phyloP scores from a whole-genome alignment of 352 stramenopile genomes.

The Aphanomyces astaci region DNA sequence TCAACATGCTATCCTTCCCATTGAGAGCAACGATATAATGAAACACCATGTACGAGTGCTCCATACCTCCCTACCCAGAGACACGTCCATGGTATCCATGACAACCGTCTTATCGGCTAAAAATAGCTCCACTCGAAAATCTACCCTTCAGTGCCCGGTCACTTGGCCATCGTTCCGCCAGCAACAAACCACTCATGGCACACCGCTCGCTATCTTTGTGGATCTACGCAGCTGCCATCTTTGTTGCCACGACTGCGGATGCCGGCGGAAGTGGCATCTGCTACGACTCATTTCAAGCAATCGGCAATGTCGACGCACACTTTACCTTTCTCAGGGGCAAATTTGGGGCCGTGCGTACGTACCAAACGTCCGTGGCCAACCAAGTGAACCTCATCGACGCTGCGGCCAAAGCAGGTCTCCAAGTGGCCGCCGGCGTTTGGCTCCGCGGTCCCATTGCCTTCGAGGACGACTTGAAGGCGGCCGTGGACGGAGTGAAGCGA shows the following conservation, averaged over 20 bases:
- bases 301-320: conserved; percentile 3
- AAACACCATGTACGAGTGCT: no score
- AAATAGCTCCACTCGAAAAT: no score
- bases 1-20: no score
- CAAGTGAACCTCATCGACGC: conserved; percentile 41
- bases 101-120: no score
- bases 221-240: background rate
- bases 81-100: no score
- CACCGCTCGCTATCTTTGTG: background rate
- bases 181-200: background rate
- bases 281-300: conserved; percentile 19
- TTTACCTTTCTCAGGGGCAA: conserved; percentile 3
- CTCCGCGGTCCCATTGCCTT: conserved; percentile 24
- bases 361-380: conserved; percentile 46
- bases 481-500: conserved; percentile 37
- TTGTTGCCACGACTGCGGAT: background rate
- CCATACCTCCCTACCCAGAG: no score
- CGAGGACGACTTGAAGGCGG: conserved; percentile 28
- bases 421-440: conserved; percentile 35
- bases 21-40: no score
- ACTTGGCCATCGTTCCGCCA: background rate
- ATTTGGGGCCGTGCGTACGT: conserved; percentile 62
- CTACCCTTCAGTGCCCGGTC: no score
- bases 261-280: conserved; percentile 1
- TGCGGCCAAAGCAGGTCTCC: conserved; percentile 34